Evolutionary conservation across 2,329 filamentous ascomycete species (phyloP).

Genomic region (Exophiala spinifera): DNA sequence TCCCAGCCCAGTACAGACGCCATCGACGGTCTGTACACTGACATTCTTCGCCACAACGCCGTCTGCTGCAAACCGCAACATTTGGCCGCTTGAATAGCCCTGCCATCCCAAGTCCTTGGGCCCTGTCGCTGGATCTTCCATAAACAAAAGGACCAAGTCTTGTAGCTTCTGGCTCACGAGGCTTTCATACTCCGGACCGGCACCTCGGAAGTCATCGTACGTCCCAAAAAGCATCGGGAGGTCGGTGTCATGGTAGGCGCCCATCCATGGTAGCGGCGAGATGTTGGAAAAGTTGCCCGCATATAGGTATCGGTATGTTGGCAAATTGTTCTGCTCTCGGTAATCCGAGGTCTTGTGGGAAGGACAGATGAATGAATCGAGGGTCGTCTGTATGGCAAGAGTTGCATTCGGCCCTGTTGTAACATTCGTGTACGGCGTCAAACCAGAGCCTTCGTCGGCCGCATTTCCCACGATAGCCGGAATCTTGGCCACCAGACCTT

Average conservation of each 20-base stretch:
- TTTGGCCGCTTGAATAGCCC: not conserved
- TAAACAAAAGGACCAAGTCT: conserved; percentile 29
- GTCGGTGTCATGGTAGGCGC: conserved; percentile 43
- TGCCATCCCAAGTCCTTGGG: conserved; percentile 17
- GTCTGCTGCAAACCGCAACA: too few relatives aligned
- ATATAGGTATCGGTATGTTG: conserved; percentile 42
- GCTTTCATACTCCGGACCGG: conserved; percentile 16
- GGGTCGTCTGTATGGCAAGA: too few relatives aligned
- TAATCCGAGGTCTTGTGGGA: conserved; percentile 1
- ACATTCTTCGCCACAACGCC: too few relatives aligned
- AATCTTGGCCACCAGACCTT: conserved; percentile 22
- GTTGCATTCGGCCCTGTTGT: not conserved
- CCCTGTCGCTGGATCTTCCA: conserved; percentile 24
- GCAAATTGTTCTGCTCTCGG: conserved; percentile 27
- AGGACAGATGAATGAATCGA: too few relatives aligned
- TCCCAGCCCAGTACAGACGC: too few relatives aligned
- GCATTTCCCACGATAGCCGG: conserved; percentile 17
- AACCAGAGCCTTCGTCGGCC: conserved; percentile 19
- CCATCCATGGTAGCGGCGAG: conserved; percentile 40
- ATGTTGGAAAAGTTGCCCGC: conserved; percentile 44
- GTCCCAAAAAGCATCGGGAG: conserved; percentile 42
- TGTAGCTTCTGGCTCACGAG: conserved; percentile 29
- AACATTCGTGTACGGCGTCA: conserved; percentile 12
- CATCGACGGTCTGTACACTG: too few relatives aligned
- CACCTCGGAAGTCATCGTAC: conserved; percentile 28